A percentile compares a stretch with the other conserved stretches of the same genome.
phyloP scores from a whole-genome alignment of 2,329 filamentous ascomycete species.

The Sarocladium oryzae region DNA sequence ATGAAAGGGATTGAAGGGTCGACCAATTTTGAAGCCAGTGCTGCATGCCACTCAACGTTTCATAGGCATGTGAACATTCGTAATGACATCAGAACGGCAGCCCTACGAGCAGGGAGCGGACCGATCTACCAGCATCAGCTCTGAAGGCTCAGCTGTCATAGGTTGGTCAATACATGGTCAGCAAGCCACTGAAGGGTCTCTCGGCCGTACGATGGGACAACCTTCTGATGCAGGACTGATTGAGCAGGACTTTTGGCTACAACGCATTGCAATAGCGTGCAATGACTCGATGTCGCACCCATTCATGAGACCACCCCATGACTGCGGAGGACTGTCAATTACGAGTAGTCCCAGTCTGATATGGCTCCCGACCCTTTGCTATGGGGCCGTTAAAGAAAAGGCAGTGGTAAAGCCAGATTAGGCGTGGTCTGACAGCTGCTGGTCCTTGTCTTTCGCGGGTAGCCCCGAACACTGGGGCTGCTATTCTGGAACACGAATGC shows the following conservation, averaged over 20 bases:
- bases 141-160: background rate
- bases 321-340: no score
- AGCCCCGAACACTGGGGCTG: background rate
- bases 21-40: no score
- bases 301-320: no score
- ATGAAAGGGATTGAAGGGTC: no score
- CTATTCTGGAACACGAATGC: constrained; percentile 7
- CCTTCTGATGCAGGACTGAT: background rate
- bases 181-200: constrained; percentile 3
- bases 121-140: background rate
- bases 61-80: no score
- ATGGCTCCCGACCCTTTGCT: no score
- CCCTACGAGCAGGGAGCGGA: background rate
- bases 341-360: no score
- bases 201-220: background rate
- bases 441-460: background rate
- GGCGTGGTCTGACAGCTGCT: background rate
- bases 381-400: no score
- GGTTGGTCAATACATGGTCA: background rate
- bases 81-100: constrained; percentile 1
- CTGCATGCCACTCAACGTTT: no score
- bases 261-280: background rate
- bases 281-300: background rate
- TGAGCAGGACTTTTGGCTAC: background rate
- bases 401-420: background rate